Percentiles rank a stretch among this genome's conserved stretches.
These are phyloP conservation scores for Microbotryomycetes sp. DNA, from an alignment of 1,284 basidiomycete genomes.

Conservation along the genomic window DNA sequence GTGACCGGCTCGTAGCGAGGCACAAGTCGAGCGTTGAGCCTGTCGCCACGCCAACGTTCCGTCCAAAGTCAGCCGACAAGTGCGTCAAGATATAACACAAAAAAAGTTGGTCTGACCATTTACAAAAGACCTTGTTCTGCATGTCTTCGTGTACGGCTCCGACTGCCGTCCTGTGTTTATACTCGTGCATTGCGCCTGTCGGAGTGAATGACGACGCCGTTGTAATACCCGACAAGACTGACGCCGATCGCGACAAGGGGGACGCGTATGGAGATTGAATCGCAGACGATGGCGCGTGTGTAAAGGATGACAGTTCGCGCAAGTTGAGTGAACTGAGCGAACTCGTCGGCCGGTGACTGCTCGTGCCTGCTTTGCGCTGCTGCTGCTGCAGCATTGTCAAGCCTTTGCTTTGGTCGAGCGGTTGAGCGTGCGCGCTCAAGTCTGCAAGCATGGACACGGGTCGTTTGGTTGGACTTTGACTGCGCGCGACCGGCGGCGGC, in stretches of 20 bases:
- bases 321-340: background rate
- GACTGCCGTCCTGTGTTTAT: background rate
- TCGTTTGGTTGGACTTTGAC: background rate
- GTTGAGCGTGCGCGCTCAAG: too few species aligned
- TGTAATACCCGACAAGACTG: background rate
- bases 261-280: too few species aligned
- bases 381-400: too few species aligned
- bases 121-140: conserved; percentile 73
- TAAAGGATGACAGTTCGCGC: too few species aligned
- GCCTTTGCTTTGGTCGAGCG: too few species aligned
- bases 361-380: background rate
- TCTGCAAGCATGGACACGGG: background rate
- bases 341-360: background rate
- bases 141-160: conserved; percentile 44
- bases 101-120: conserved; percentile 53
- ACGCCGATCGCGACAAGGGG: too few species aligned
- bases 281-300: too few species aligned
- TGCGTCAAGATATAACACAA: background rate
- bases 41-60: background rate
- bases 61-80: background rate
- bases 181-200: background rate
- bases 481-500: background rate
- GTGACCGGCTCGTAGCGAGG: conserved; percentile 79
- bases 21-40: conserved; percentile 95
- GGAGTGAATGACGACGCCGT: background rate